Conservation (phyloP, 495 filamentous ascomycete genomes). For the Lophium mytilinum region DNA sequence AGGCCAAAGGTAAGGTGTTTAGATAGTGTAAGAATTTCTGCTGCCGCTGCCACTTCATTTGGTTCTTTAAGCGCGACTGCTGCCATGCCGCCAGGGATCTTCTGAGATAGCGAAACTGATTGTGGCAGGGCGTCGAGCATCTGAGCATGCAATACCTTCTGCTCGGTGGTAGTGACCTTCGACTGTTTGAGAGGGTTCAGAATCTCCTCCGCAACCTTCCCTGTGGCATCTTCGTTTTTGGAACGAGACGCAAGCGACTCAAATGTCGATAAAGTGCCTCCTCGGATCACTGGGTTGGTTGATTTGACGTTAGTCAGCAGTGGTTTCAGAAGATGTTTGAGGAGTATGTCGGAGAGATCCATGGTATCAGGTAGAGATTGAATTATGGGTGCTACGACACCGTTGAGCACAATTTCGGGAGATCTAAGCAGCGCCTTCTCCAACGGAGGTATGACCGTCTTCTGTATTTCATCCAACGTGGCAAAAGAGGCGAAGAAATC, state of each 20-base stretch:
- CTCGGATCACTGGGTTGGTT: constrained; percentile 66
- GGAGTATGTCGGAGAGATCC: constrained; percentile 68
- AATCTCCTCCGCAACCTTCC: constrained; percentile 67
- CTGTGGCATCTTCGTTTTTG: constrained; percentile 46
- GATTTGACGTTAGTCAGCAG: constrained; percentile 84
- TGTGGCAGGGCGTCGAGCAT: constrained; percentile 59
- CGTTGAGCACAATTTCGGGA: constrained; percentile 78
- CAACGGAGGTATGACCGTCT: constrained; percentile 67
- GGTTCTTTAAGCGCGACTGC: constrained; percentile 66
- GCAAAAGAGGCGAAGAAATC: constrained; percentile 78
- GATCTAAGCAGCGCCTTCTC: constrained; percentile 84
- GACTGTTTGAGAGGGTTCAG: constrained; percentile 66
- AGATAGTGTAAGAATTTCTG: constrained; percentile 63
- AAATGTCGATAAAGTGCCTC: constrained; percentile 68
- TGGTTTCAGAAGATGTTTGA: constrained; percentile 67
- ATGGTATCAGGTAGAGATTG: constrained; percentile 56
- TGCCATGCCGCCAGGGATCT: constrained; percentile 58
- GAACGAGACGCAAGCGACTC: constrained; percentile 50
- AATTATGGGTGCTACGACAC: constrained; percentile 63
- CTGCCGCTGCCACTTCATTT: constrained; percentile 70
- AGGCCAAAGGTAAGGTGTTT: constrained; percentile 53
- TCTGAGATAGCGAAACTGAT: constrained; percentile 49
- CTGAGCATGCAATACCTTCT: constrained; percentile 68
- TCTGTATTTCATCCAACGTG: constrained; percentile 63
- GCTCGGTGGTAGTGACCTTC: constrained; percentile 73